phyloP scores from a whole-genome alignment of 2,329 filamentous ascomycete species.

The Volutella citrinella region DNA sequence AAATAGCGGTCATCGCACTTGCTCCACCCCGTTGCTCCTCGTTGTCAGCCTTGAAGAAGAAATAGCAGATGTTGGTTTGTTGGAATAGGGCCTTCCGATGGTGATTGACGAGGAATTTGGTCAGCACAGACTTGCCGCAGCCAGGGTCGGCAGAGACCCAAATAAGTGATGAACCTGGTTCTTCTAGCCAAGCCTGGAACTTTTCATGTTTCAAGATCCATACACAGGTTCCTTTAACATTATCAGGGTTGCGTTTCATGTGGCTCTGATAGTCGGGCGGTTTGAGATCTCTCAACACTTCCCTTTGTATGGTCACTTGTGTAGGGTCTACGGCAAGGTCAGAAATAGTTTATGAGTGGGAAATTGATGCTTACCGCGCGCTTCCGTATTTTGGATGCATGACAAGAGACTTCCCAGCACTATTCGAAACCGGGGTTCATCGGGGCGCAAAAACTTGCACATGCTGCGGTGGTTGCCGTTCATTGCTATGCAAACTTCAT shows the following conservation, averaged over 20 bases:
- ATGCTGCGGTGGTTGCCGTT: background rate
- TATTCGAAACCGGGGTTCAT: background rate
- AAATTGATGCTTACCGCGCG: no score
- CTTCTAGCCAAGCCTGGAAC: background rate
- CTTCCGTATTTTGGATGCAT: no score
- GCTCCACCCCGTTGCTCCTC: background rate
- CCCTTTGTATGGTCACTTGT: background rate
- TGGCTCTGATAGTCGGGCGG: background rate
- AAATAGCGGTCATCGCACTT: background rate
- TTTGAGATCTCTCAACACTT: background rate
- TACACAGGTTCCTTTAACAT: constrained; percentile 1
- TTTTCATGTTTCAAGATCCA: constrained; percentile 1
- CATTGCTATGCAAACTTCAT: background rate
- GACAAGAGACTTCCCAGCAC: no score
- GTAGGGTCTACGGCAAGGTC: background rate
- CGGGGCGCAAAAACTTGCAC: background rate
- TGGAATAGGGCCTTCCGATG: no score
- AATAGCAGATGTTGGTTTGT: background rate
- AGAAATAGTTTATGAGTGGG: no score
- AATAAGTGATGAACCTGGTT: background rate
- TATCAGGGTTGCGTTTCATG: background rate
- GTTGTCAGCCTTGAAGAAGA: background rate
- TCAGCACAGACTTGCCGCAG: background rate
- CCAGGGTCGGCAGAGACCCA: background rate
- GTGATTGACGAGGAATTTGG: no score